Evolutionary conservation across 176 grass and related monocot species (phyloP).

Genomic region (Paspalum vaginatum): DNA sequence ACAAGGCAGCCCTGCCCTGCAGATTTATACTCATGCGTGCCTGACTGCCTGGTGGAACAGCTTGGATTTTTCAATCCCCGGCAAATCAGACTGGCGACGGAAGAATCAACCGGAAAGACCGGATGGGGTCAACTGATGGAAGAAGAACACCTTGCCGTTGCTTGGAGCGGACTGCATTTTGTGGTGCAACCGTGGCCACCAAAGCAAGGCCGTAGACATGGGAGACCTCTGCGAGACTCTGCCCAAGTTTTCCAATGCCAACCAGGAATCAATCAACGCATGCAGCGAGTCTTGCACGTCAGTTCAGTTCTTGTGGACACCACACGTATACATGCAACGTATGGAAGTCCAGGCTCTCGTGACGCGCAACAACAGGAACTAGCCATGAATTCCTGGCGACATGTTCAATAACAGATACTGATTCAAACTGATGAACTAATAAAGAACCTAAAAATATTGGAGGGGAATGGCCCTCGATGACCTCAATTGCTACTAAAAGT

Average conservation of each 20-base stretch:
- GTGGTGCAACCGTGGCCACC: background rate
- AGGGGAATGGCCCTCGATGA: slow-evolving; percentile 18
- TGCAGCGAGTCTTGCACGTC: slow-evolving; percentile 3
- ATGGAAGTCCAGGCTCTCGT: slow-evolving; percentile 13
- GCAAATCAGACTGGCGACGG: background rate
- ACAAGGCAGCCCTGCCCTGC: background rate
- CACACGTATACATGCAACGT: background rate
- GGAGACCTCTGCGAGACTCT: background rate
- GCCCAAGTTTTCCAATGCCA: slow-evolving; percentile 24
- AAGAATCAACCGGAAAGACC: background rate
- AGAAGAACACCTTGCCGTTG: background rate
- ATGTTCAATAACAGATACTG: background rate
- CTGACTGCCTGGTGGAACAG: slow-evolving; percentile 4
- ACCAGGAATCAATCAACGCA: background rate
- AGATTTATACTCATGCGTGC: background rate
- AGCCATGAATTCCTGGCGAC: background rate
- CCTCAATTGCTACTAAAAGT: background rate
- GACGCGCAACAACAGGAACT: background rate
- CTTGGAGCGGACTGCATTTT: background rate
- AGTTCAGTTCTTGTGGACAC: background rate
- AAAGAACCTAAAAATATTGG: background rate
- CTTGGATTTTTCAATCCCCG: slow-evolving; percentile 6
- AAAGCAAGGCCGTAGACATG: background rate
- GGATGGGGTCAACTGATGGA: background rate
- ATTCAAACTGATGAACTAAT: background rate